These are phyloP conservation scores for Melanogaster broomeanus DNA, from an alignment of 768 basidiomycete genomes.

Conservation along the genomic window DNA sequence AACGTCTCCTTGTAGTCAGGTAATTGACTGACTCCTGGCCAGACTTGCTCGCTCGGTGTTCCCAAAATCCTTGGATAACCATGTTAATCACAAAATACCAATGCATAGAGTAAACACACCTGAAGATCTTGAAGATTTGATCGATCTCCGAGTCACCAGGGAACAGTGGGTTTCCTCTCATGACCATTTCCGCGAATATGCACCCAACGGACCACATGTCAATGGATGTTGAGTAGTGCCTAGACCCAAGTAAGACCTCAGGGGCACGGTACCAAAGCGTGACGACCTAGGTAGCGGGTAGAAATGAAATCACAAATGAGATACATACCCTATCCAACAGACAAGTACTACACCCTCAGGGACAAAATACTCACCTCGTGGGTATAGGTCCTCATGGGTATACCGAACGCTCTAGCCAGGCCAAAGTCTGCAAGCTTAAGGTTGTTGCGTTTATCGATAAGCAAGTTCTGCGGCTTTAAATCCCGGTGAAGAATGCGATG, in stretches of 20 bases:
- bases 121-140: slow-evolving; percentile 99
- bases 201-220: slow-evolving; percentile 99
- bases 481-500: slow-evolving; percentile 97
- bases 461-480: slow-evolving; percentile 93
- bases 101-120: slow-evolving; percentile 45
- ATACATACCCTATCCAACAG: neutral
- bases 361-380: slow-evolving; percentile 73
- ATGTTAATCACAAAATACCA: slow-evolving; percentile 1
- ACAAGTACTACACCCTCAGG: neutral
- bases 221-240: slow-evolving; percentile 96
- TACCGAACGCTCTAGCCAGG: slow-evolving; percentile 94
- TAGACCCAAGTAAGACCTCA: slow-evolving; percentile 92
- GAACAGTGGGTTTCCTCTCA: slow-evolving; percentile 88
- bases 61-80: slow-evolving; percentile 74
- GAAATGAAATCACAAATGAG: slow-evolving; percentile 7
- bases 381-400: slow-evolving; percentile 98
- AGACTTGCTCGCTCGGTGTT: slow-evolving; percentile 86
- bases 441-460: slow-evolving; percentile 88
- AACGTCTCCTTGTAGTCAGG: slow-evolving; percentile 97
- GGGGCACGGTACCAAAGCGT: slow-evolving; percentile 99
- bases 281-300: slow-evolving; percentile 68
- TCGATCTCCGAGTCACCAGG: slow-evolving; percentile 99
- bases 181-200: slow-evolving; percentile 98
- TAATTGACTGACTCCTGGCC: slow-evolving; percentile 87
- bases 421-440: slow-evolving; percentile 98